Conservation (phyloP, 345 rosid genomes). For the Camelina laxa region DNA sequence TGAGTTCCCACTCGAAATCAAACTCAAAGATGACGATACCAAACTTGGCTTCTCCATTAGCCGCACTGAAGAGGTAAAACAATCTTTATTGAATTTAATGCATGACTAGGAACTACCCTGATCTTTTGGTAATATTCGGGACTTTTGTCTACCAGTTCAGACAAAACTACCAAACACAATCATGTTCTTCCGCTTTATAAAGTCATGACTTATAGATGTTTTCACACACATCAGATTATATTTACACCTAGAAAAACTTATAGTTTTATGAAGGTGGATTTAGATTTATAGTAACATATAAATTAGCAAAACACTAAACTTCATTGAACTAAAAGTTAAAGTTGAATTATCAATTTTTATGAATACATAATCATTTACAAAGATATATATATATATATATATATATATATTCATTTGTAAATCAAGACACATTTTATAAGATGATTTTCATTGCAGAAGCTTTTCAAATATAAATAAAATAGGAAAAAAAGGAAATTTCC, state of each 20-base stretch:
- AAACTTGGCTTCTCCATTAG: slow-evolving; percentile 98
- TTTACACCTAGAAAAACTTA: neutral
- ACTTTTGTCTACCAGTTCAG: neutral
- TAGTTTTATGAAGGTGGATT: neutral
- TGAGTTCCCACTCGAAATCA: slow-evolving; percentile 73
- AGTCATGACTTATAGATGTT: neutral
- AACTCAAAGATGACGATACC: slow-evolving; percentile 68
- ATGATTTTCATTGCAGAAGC: neutral
- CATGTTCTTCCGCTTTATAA: neutral
- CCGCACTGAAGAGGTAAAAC: slow-evolving; percentile 90
- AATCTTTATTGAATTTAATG: neutral
- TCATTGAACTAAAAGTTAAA: neutral
- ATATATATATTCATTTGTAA: neutral
- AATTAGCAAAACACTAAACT: neutral
- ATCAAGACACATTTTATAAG: neutral
- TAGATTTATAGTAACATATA: neutral
- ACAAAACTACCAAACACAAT: neutral
- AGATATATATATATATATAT: too few relatives aligned
- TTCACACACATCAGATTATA: neutral
- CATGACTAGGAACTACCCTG: neutral
- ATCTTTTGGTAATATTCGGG: neutral
- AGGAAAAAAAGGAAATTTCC: too few relatives aligned
- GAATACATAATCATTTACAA: neutral
- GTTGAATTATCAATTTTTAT: neutral
- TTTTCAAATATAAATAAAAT: too few relatives aligned